Evolutionary conservation across 2,329 filamentous ascomycete genomes (phyloP), one percentile per base, ranked within the genome.

Genomic region (Fusarium scirpi): DNA sequence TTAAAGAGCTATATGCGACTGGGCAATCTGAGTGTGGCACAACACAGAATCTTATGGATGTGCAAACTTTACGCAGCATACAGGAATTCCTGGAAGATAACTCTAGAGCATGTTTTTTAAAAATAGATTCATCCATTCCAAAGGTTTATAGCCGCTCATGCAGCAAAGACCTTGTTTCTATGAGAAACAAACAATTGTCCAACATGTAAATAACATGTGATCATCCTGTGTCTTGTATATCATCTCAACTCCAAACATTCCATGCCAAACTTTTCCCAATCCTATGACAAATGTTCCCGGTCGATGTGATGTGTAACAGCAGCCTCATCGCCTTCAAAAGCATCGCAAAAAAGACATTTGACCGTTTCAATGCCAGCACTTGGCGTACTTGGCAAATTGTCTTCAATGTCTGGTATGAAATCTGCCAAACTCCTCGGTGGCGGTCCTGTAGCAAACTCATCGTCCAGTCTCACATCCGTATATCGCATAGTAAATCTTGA

Each of bases 271-370:
- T 24, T 13, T 48, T 43, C 20, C 47, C 27, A 63, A 43, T 16
- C n/a, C 45, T 54, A 78, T 12, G 65, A 71, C 52, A 81, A 59
- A 63, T 82, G 80, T 46, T 75, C 69, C 27, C 70, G 70, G 22
- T 82, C 86, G 62, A 93, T 89, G 73, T 93, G 91, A 78, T 90
- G 85, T 12, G 87, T 87, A 12, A 93, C 89, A 11, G 91, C 91
- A 1, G 82, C 81, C 72, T 91, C 90, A 70, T 93, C 91, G 2
- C 91, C 91, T 70, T 90, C 85, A 76, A 93, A 93, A 0, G 75
- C 79, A 5, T 84, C 84, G 75, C 91, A 93, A 2, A 93, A 87
- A 0, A 91, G 91, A 76, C 91, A 93, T 8, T 78, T 83, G 8
- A 78, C 70, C 6, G 61, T 65, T 20, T 47, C 51, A 53, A 44